Conservation (phyloP, 1,284 basidiomycete genomes). For the Sporisorium graminicola region DNA sequence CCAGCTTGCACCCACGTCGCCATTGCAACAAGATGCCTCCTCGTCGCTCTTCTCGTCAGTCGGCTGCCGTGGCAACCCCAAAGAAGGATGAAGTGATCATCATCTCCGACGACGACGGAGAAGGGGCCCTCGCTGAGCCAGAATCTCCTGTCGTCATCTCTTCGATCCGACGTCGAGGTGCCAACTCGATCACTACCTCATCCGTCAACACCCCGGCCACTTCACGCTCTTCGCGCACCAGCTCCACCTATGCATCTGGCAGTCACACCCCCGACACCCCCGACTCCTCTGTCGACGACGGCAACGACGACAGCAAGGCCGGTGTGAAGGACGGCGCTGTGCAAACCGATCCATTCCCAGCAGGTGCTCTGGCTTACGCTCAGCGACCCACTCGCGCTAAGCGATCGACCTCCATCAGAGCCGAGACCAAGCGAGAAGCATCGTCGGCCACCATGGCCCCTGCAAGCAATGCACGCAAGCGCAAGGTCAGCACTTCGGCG, state of each 20-base stretch:
- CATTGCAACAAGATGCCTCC: slow-evolving; percentile 25
- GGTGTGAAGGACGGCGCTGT: slow-evolving; percentile 13
- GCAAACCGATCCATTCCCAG: neutral
- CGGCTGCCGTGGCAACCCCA: slow-evolving; percentile 10
- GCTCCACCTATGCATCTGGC: slow-evolving; percentile 41
- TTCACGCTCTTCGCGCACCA: slow-evolving; percentile 37
- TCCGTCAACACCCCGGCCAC: slow-evolving; percentile 31
- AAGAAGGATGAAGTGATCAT: slow-evolving; percentile 22
- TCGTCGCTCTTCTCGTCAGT: slow-evolving; percentile 36
- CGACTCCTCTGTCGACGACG: slow-evolving; percentile 46
- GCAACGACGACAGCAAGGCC: slow-evolving; percentile 17
- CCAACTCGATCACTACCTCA: slow-evolving; percentile 30
- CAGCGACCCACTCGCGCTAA: slow-evolving; percentile 6
- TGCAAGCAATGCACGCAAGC: slow-evolving; percentile 21
- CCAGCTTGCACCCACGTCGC: neutral
- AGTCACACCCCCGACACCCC: slow-evolving; percentile 53
- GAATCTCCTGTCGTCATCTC: slow-evolving; percentile 4
- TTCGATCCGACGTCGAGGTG: slow-evolving; percentile 14
- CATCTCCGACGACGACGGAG: slow-evolving; percentile 38
- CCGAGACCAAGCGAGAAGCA: slow-evolving; percentile 1
- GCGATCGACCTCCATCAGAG: slow-evolving; percentile 30
- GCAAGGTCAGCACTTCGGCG: slow-evolving; percentile 10
- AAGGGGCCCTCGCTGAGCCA: neutral
- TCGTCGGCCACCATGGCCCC: neutral
- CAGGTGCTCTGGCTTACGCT: slow-evolving; percentile 8